These are phyloP conservation scores for Pochonia chlamydosporia DNA, from an alignment of 2,329 filamentous ascomycete genomes.

Conservation along the genomic window DNA sequence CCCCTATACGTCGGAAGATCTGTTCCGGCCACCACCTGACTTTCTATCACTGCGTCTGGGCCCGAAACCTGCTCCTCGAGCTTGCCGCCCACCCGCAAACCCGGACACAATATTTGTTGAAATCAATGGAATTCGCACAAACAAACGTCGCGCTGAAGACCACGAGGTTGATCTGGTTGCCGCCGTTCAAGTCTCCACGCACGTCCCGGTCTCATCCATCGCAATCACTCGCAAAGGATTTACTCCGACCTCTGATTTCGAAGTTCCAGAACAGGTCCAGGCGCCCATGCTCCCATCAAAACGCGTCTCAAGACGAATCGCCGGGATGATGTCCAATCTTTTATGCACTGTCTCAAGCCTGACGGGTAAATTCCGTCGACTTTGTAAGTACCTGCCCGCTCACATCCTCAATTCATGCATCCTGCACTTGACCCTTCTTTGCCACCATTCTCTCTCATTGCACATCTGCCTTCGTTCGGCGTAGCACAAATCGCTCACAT, in stretches of 20 bases:
- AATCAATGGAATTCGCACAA: slow-evolving; percentile 23
- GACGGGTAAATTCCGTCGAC: slow-evolving; percentile 18
- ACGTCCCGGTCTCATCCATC: slow-evolving; percentile 5
- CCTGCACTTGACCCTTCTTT: background rate
- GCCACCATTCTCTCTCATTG: too few species aligned
- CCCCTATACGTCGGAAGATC: too few species aligned
- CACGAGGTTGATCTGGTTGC: slow-evolving; percentile 25
- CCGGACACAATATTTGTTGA: slow-evolving; percentile 7
- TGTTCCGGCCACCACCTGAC: too few species aligned
- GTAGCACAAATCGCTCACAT: background rate
- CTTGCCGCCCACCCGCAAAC: background rate
- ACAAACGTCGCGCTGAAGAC: slow-evolving; percentile 23
- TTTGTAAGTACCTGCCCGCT: slow-evolving; percentile 13
- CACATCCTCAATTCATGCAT: background rate
- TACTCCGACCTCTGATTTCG: slow-evolving; percentile 1
- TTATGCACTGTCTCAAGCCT: slow-evolving; percentile 19
- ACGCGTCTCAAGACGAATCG: slow-evolving; percentile 15
- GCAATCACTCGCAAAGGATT: slow-evolving; percentile 3
- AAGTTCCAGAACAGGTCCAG: slow-evolving; percentile 1
- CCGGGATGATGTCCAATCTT: slow-evolving; percentile 24
- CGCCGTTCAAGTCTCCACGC: slow-evolving; percentile 11
- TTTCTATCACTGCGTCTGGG: background rate
- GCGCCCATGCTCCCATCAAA: slow-evolving; percentile 17
- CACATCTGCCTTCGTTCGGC: background rate
- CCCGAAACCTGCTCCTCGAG: background rate